These are phyloP conservation scores for Ceratocystis papillata DNA, from an alignment of 2,329 filamentous ascomycete genomes.

Conservation along the genomic window DNA sequence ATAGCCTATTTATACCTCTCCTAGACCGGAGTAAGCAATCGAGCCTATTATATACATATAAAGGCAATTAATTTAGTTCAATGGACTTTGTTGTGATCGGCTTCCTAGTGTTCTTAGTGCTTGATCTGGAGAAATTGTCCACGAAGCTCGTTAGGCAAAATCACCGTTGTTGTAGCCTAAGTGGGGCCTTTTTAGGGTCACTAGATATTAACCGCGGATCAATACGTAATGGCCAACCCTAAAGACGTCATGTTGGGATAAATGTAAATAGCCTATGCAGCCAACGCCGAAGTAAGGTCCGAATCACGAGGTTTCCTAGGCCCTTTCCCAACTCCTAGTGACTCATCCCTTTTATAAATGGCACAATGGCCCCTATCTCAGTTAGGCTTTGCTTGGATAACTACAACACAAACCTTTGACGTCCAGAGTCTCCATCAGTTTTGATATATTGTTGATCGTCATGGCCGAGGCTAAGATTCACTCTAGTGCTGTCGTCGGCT, in stretches of 20 bases:
- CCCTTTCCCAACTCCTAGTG: too few species aligned
- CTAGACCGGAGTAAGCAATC: not conserved
- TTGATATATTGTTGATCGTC: not conserved
- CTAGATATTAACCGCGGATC: not conserved
- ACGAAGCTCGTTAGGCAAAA: not conserved
- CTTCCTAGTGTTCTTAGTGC: not conserved
- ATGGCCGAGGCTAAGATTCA: conserved; percentile 39
- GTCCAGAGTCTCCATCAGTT: not conserved
- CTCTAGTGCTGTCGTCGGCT: conserved; percentile 45
- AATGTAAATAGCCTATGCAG: not conserved
- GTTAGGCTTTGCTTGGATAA: not conserved
- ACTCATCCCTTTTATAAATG: too few species aligned
- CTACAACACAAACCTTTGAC: not conserved
- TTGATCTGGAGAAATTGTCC: not conserved
- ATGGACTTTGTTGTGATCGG: not conserved
- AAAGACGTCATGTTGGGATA: not conserved
- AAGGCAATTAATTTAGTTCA: not conserved
- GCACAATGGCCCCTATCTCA: not conserved
- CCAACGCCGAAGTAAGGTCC: not conserved
- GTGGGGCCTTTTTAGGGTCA: not conserved
- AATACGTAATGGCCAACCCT: not conserved
- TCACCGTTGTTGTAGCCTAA: not conserved
- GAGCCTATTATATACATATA: not conserved
- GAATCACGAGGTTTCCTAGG: not conserved
- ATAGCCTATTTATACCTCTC: not conserved